phyloP scores from a whole-genome alignment of 768 basidiomycete species.

The Pulveroboletus sp. region DNA sequence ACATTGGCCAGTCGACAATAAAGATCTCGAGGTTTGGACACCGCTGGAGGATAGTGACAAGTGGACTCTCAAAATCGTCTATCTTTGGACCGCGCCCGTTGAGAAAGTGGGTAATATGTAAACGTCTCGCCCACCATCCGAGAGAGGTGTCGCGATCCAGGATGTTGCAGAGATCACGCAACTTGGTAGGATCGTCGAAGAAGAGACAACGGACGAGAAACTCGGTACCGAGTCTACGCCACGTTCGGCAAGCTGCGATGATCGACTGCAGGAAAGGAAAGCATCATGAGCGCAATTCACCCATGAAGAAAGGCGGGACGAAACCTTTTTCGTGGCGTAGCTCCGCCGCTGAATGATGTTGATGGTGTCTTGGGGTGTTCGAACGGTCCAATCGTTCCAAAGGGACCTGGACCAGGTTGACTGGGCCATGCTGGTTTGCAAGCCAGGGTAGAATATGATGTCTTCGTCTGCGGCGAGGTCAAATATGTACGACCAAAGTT shows the following conservation, averaged over 20 bases:
- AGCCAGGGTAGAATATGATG: no score
- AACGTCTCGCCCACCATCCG: constrained; percentile 68
- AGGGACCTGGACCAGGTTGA: constrained; percentile 60
- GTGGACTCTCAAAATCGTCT: constrained; percentile 47
- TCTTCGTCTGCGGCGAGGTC: no score
- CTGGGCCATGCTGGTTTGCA: no score
- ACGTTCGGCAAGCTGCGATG: constrained; percentile 59
- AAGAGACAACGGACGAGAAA: constrained; percentile 66
- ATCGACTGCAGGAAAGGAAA: constrained; percentile 45
- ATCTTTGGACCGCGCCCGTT: constrained; percentile 37
- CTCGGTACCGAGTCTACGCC: constrained; percentile 58
- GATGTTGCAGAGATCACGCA: constrained; percentile 47
- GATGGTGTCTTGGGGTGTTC: constrained; percentile 55
- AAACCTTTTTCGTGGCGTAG: constrained; percentile 65
- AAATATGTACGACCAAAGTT: constrained; percentile 65
- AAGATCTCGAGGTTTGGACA: constrained; percentile 75
- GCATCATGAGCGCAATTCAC: not conserved
- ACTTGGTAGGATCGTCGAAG: constrained; percentile 54
- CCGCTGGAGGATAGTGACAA: constrained; percentile 55
- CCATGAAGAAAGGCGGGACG: not conserved
- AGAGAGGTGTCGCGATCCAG: constrained; percentile 49
- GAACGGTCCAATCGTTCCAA: constrained; percentile 47
- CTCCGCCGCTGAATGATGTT: constrained; percentile 54
- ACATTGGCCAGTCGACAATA: constrained; percentile 62
- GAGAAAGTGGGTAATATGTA: constrained; percentile 61